Base-by-base conservation (phyloP, 331 rosid species). In the Phaseolus coccineus region DNA sequence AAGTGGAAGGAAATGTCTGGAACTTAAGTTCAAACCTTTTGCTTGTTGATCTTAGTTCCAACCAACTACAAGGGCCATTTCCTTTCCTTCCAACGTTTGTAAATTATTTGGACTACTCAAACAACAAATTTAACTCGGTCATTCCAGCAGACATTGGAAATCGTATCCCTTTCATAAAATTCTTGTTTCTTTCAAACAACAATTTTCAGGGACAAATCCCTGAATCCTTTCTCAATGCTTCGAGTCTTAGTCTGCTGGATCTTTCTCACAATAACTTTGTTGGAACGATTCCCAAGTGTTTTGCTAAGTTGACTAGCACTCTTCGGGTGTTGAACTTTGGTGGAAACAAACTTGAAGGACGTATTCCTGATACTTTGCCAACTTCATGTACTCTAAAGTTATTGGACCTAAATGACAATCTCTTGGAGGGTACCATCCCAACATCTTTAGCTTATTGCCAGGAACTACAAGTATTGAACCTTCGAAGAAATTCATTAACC, bases 281-380 rank as follows among this genome's bases (percentile, higher is more conserved):
- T 42, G 47, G 47, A 9, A 42, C 47, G 3, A 42, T 42, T 42
- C 47, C 91, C 0, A 0, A 2, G 0, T 87, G 89, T 50, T 25
- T 85, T 5, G 14, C 25, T 11, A 1, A 1, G 46, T 3, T n/a
- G 51, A 14, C 6, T 59, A 24, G 58, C 9, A 9, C 11, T 13
- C 80, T 89, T 0, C 80, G 64, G n/a, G 86, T 93, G 35, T 69
- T 91, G 4, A 88, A 84, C 79, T 47, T 91, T 0, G 69, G 50
- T 27, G 71, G 65, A 10, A 30, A 19, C 22, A 19, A 19, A 19
- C 22, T 19, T 19, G 22, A 19, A 19, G 22, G 22, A 19, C 22
- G 22, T 9, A 42, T 90, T 52, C 51, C 88, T 1, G 22, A 87
- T 61, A 3, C 63, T 0, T 74, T 88, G 64, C 33, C 74, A 33